phyloP scores from a whole-genome alignment of 257 asterid genomes.

The Solanum pinnatisectum region DNA sequence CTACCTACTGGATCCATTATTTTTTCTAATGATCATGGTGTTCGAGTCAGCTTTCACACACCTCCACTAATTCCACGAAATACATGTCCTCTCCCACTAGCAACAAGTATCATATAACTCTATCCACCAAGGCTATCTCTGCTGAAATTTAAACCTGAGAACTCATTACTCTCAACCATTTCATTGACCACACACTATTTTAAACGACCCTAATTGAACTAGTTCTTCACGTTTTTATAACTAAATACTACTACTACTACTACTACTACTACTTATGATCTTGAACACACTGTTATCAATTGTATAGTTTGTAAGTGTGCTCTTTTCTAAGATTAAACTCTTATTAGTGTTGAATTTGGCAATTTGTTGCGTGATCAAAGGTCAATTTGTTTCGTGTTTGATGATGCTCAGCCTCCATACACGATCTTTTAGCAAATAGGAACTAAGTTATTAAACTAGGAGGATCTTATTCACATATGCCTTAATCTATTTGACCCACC shows the following conservation, averaged over 20 bases:
- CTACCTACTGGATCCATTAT: constrained; percentile 1
- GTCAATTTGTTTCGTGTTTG: neutral
- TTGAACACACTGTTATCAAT: neutral
- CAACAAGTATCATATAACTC: no score
- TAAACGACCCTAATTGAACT: neutral
- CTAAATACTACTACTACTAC: neutral
- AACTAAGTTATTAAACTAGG: neutral
- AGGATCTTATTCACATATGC: neutral
- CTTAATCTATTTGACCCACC: neutral
- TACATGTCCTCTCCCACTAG: neutral
- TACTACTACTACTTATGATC: neutral
- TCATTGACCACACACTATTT: no score
- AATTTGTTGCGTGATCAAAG: neutral
- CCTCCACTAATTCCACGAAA: no score
- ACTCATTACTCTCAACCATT: no score
- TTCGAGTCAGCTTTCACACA: neutral
- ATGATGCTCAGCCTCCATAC: neutral
- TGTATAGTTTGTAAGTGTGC: neutral
- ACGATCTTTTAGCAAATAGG: neutral
- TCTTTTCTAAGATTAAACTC: neutral
- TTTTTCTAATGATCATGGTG: neutral
- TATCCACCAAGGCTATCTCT: neutral
- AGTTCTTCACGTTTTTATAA: neutral
- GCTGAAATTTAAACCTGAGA: no score
- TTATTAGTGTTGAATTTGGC: neutral